Conservation (phyloP, 257 asterid species). For the Linderniella brevidens region DNA sequence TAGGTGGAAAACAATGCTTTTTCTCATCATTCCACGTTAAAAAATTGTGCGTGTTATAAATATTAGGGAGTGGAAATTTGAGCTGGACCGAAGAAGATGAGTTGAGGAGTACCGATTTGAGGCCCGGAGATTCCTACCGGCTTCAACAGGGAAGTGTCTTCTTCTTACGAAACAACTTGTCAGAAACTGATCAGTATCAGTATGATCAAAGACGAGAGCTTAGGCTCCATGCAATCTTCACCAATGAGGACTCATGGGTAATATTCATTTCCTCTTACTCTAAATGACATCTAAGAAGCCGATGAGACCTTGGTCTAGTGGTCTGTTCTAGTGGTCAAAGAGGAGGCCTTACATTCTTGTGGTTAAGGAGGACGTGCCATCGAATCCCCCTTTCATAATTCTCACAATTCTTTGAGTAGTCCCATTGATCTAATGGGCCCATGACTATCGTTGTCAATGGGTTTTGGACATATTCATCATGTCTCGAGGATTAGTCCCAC, state of each 20-base stretch:
- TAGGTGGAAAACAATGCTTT: background rate
- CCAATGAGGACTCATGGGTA: background rate
- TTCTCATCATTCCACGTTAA: background rate
- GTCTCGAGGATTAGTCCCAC: too few species aligned
- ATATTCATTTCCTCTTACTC: background rate
- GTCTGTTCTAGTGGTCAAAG: too few species aligned
- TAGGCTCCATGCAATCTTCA: background rate
- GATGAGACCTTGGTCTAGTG: too few species aligned
- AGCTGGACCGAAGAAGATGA: conserved; percentile 45
- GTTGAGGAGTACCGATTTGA: conserved; percentile 15
- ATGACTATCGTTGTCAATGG: too few species aligned
- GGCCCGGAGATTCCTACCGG: conserved; percentile 45
- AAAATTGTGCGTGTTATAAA: background rate
- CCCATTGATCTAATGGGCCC: too few species aligned
- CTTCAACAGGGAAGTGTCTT: conserved; percentile 43
- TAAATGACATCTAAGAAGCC: background rate
- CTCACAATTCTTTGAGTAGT: too few species aligned
- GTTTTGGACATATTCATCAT: too few species aligned
- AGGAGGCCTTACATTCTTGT: too few species aligned
- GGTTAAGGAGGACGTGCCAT: too few species aligned
- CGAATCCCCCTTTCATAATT: too few species aligned
- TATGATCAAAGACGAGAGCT: background rate
- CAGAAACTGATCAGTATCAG: conserved; percentile 11
- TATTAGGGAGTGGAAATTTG: conserved; percentile 61
- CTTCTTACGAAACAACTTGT: conserved; percentile 46